A percentile compares a stretch with the other conserved stretches of the same genome.
These are phyloP conservation scores for Excoecaria agallocha DNA, from an alignment of 345 rosid genomes.

Conservation along the genomic window DNA sequence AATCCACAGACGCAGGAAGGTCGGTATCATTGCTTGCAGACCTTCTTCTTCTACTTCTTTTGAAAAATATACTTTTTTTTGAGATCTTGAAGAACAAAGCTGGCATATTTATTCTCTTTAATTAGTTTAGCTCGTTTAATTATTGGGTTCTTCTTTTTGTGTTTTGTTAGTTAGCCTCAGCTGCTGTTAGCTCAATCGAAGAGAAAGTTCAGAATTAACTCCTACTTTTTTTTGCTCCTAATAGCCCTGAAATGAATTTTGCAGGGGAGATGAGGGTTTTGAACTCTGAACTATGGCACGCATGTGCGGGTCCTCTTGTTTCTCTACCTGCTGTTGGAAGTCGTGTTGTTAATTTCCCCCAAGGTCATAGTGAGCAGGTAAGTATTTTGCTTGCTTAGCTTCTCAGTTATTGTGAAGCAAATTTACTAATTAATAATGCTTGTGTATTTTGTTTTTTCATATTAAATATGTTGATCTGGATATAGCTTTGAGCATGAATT, in stretches of 20 bases:
- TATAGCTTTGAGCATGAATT: background rate
- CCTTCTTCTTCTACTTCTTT: slow-evolving; percentile 5
- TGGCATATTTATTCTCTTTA: background rate
- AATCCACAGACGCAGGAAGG: slow-evolving; percentile 88
- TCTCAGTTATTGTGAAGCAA: background rate
- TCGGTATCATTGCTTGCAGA: slow-evolving; percentile 27
- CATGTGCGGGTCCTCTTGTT: slow-evolving; percentile 99
- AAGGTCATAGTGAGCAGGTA: slow-evolving; percentile 99
- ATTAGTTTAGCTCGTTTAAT: background rate
- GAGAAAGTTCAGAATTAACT: background rate
- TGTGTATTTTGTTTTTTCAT: background rate
- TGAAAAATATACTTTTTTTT: background rate
- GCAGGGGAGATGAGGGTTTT: slow-evolving; percentile 85
- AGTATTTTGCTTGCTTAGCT: slow-evolving; percentile 21
- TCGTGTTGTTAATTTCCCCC: slow-evolving; percentile 97
- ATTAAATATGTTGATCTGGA: background rate
- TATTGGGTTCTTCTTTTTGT: background rate
- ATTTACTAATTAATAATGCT: background rate
- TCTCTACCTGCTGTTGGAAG: slow-evolving; percentile 89
- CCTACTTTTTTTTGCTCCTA: background rate
- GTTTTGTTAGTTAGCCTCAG: background rate
- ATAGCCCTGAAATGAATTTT: slow-evolving; percentile 19
- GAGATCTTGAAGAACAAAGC: too few species aligned
- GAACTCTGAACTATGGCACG: slow-evolving; percentile 99
- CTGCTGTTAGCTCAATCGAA: background rate